phyloP scores from a whole-genome alignment of 2,329 filamentous ascomycete species.

The Decorospora gaudefroyi region DNA sequence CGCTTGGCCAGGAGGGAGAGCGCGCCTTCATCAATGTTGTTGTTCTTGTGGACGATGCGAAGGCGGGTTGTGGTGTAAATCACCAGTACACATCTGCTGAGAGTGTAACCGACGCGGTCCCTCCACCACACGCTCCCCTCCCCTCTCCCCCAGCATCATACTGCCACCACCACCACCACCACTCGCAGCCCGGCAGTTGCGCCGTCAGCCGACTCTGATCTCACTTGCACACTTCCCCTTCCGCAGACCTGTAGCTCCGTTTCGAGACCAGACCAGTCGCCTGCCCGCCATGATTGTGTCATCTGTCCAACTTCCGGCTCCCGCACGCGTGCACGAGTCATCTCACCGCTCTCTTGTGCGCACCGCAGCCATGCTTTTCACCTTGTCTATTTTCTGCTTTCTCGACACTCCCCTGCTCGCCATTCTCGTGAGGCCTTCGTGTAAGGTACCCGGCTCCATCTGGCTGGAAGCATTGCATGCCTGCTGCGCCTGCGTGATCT shows the following conservation, averaged over 20 bases:
- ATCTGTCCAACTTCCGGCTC: constrained; percentile 41
- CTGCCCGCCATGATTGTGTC: constrained; percentile 35
- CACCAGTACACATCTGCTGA: constrained; percentile 25
- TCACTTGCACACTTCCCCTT: constrained; percentile 16
- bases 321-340: constrained; percentile 42
- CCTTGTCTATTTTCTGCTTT: constrained; percentile 29
- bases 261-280: constrained; percentile 16
- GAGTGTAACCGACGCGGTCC: constrained; percentile 6
- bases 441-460: constrained; percentile 37
- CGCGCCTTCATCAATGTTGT: constrained; percentile 3
- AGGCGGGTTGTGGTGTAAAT: constrained; percentile 21
- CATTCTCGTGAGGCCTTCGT: constrained; percentile 41
- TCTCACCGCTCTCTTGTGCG: constrained; percentile 41
- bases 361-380: constrained; percentile 25
- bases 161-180: constrained; percentile 11
- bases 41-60: too few species aligned
- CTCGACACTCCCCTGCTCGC: constrained; percentile 20
- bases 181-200: constrained; percentile 18
- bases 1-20: constrained; percentile 11
- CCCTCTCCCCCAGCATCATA: neutral
- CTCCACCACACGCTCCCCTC: neutral
- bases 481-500: constrained; percentile 26
- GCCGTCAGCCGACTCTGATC: constrained; percentile 37
- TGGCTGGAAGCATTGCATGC: too few species aligned
- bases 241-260: constrained; percentile 19